Conservation (phyloP, 805 yeast genomes). For the Ogataea sp. region DNA sequence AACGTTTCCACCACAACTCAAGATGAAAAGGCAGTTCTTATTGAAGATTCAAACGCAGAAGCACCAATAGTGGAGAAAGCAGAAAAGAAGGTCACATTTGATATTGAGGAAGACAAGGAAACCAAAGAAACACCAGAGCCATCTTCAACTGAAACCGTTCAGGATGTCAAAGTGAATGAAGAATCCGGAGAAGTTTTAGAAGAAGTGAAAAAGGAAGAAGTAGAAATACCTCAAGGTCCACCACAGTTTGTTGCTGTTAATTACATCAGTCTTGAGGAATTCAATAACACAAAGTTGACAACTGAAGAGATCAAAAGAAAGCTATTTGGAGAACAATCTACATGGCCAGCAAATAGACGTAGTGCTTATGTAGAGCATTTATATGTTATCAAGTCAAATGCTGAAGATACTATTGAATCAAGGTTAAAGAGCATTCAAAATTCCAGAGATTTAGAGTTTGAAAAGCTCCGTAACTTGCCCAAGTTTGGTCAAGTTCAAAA, state of each 20-base stretch:
- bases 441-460: constrained; percentile 25
- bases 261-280: constrained; percentile 44
- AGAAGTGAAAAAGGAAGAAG: not conserved
- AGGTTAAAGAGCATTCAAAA: constrained; percentile 16
- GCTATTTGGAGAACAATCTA: constrained; percentile 59
- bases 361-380: constrained; percentile 43
- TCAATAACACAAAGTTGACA: constrained; percentile 24
- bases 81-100: constrained; percentile 10
- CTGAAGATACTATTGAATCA: constrained; percentile 13
- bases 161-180: not conserved
- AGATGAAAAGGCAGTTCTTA: constrained; percentile 14
- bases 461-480: constrained; percentile 41
- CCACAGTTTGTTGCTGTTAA: constrained; percentile 50
- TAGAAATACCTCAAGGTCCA: constrained; percentile 53
- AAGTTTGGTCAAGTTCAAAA: constrained; percentile 52
- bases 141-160: not conserved
- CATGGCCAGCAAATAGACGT: constrained; percentile 42
- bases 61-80: constrained; percentile 1
- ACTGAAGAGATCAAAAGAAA: constrained; percentile 24
- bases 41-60: not conserved
- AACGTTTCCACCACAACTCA: no score
- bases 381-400: constrained; percentile 19
- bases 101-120: constrained; percentile 5
- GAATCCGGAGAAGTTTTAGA: not conserved
- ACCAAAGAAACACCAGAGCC: not conserved